phyloP scores from a whole-genome alignment of 805 yeast genomes.

The Zygosaccharomyces rouxii region DNA sequence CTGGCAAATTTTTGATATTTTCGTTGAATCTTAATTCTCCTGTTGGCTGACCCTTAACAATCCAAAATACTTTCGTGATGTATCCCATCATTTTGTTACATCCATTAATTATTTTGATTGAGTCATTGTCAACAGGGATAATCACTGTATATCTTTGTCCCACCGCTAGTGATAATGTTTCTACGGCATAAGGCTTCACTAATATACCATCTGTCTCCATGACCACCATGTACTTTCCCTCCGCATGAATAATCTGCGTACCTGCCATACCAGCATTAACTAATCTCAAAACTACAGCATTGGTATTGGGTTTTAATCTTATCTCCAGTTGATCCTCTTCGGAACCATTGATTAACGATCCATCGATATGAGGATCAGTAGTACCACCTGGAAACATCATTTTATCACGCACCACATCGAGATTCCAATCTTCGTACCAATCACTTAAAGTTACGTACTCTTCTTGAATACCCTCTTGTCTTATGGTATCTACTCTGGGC shows the following conservation, averaged over 20 bases:
- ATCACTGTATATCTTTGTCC: constrained; percentile 75
- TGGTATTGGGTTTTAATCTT: constrained; percentile 41
- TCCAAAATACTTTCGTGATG: constrained; percentile 34
- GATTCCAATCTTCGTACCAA: constrained; percentile 49
- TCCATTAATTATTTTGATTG: constrained; percentile 42
- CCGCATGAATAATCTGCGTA: constrained; percentile 51
- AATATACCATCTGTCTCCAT: constrained; percentile 59
- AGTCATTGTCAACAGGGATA: constrained; percentile 41
- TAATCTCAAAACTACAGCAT: constrained; percentile 44
- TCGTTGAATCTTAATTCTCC: constrained; percentile 37
- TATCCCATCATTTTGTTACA: constrained; percentile 50
- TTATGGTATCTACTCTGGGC: background rate
- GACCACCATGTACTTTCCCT: constrained; percentile 48
- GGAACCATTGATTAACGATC: constrained; percentile 26
- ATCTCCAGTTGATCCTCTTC: constrained; percentile 20
- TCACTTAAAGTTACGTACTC: constrained; percentile 52
- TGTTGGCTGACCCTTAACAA: constrained; percentile 19
- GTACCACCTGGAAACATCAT: constrained; percentile 25
- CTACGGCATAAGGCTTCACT: constrained; percentile 46
- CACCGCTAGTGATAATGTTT: constrained; percentile 53
- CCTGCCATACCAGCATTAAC: constrained; percentile 56
- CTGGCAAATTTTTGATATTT: constrained; percentile 40
- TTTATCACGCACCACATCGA: constrained; percentile 36
- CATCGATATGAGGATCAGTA: constrained; percentile 28
- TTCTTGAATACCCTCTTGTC: constrained; percentile 37